Evolutionary conservation across 495 filamentous ascomycete genomes (phyloP), one percentile per base, ranked within the genome.

Genomic region (Pseudevernia furfuracea): DNA sequence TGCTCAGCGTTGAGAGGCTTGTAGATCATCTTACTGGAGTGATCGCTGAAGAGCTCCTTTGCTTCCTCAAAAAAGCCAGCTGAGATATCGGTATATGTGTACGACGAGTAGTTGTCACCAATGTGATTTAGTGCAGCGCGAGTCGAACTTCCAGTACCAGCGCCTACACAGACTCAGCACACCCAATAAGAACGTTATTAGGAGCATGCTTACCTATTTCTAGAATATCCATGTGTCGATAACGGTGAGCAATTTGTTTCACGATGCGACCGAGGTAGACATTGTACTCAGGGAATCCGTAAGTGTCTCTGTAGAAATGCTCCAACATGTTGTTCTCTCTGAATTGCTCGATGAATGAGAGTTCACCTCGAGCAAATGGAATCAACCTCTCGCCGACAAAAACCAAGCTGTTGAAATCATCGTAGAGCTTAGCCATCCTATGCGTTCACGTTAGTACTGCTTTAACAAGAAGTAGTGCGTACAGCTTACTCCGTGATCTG

Each of bases 11-110:
- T 74, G 1, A 83, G 66, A 0, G 66, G 65, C 58, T 81, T 75
- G 71, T 77, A 87, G 8, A 66, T 69, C 73, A 85, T 78, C 15
- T 71, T 73, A 1, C 32, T 56, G 4, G 23, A 6, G 49, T 73
- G 67, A 5, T 32, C 30, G 10, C 62, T 61, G 21, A 78, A 73
- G 0, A 61, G 63, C 1, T 76, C 64, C 23, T 65, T 61, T 0
- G 69, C 69, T 3, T 65, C 36, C 1, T 74, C 72, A 58, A 85
- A 81, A 63, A 77, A 79, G 19, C 66, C 74, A 10, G 69, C 58
- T 1, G 77, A 74, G 28, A 85, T 77, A 64, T 86, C 79, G 6
- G 83, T 84, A 68, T 75, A 82, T 15, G 78, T 82, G 62, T 85
- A 85, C 32, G 75, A 73, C 28, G 67, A 69, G 64, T 58, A 67